Percentiles rank a stretch among this genome's conserved stretches.
Evolutionary conservation across 345 rosid genomes (phyloP).

Genomic region (Dipteronia sinensis): DNA sequence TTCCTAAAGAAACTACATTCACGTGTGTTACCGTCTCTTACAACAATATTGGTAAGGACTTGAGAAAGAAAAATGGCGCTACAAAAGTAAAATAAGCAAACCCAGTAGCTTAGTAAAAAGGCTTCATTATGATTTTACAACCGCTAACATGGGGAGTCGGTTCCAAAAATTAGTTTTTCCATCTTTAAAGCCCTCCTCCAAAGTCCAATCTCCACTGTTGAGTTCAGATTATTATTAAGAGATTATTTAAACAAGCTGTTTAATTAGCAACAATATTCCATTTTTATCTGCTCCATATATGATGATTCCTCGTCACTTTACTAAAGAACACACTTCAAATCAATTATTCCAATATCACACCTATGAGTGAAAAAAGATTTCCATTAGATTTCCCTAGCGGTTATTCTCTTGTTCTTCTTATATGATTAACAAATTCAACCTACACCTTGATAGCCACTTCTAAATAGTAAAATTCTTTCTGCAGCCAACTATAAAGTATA

Average conservation of each 20-base stretch:
- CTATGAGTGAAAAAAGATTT: not conserved
- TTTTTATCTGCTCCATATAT: not conserved
- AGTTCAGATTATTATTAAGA: no score
- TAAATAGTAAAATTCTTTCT: not conserved
- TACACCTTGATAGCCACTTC: not conserved
- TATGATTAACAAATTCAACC: not conserved
- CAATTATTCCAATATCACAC: constrained; percentile 1
- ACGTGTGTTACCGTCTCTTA: not conserved
- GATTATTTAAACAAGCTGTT: not conserved
- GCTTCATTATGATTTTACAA: not conserved
- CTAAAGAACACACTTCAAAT: not conserved
- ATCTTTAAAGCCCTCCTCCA: not conserved
- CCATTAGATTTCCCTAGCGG: not conserved
- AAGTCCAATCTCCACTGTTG: not conserved
- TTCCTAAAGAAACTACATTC: not conserved
- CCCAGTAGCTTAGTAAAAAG: not conserved
- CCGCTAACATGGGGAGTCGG: not conserved
- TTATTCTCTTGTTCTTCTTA: not conserved
- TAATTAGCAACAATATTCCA: not conserved
- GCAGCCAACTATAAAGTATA: not conserved
- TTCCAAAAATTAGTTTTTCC: not conserved
- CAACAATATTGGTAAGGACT: not conserved
- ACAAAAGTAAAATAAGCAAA: constrained; percentile 1
- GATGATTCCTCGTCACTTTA: not conserved
- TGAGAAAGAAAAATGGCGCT: not conserved